These are phyloP conservation scores for Trichoderma brevicompactum DNA, from an alignment of 2,329 filamentous ascomycete species.

Conservation along the genomic window DNA sequence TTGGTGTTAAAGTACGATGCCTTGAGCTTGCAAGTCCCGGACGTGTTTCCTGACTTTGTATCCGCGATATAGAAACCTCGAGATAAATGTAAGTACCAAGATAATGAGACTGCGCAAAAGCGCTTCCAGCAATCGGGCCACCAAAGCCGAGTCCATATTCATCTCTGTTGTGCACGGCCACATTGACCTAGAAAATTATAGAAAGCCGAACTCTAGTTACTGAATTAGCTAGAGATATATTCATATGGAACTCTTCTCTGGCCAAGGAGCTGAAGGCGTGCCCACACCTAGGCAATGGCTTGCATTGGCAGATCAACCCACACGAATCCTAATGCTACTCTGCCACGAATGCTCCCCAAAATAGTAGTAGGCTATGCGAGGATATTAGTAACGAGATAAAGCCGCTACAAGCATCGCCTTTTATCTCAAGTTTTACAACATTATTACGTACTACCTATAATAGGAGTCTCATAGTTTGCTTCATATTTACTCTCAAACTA, in stretches of 20 bases:
- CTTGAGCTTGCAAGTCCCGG: neutral
- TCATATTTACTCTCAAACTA: too few species aligned
- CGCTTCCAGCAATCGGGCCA: neutral
- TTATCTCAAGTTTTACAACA: neutral
- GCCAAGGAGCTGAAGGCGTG: neutral
- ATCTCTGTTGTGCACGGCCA: neutral
- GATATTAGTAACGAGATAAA: neutral
- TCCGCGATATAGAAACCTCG: neutral
- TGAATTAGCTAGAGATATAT: neutral
- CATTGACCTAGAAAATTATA: neutral
- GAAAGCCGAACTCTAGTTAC: too few species aligned
- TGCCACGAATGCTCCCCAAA: neutral
- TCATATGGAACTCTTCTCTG: neutral
- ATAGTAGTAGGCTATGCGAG: neutral
- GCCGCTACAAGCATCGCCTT: neutral
- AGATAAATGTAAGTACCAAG: neutral
- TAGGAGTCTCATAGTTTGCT: too few species aligned
- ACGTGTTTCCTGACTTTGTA: slow-evolving; percentile 1
- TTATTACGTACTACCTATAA: too few species aligned
- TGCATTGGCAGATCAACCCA: neutral
- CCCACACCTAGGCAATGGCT: neutral
- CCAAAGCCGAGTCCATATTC: neutral
- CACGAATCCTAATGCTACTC: neutral
- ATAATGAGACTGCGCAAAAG: neutral
- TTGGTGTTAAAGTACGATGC: neutral